phyloP scores from a whole-genome alignment of 768 basidiomycete genomes.

The Serendipita sp. region DNA sequence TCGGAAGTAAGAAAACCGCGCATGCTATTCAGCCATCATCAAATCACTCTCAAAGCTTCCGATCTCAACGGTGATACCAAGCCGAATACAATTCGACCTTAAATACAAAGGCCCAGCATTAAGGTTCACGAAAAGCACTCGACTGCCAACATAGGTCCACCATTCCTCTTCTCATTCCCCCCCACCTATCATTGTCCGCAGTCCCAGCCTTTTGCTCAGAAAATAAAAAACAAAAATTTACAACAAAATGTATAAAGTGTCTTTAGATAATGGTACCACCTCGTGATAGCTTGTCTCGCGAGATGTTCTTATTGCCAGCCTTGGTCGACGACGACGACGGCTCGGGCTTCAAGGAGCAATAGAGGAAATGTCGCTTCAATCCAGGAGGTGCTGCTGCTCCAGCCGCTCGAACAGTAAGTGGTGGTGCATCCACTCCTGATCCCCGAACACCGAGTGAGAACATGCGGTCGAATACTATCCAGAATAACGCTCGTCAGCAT shows the following conservation, averaged over 20 bases:
- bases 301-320: background rate
- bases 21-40: too few species aligned
- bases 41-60: background rate
- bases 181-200: background rate
- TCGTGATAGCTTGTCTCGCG: background rate
- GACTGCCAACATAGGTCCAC: background rate
- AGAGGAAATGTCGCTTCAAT: slow-evolving; percentile 71
- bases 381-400: slow-evolving; percentile 44
- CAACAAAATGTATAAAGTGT: background rate
- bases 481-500: background rate
- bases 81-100: background rate
- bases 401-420: slow-evolving; percentile 45
- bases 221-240: background rate
- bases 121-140: slow-evolving; percentile 1
- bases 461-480: slow-evolving; percentile 72
- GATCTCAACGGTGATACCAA: background rate
- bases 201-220: background rate
- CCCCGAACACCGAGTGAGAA: slow-evolving; percentile 74
- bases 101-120: background rate
- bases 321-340: slow-evolving; percentile 18
- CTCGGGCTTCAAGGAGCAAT: slow-evolving; percentile 59
- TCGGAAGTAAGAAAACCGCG: too few species aligned
- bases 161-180: background rate
- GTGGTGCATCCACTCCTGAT: slow-evolving; percentile 44
- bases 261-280: background rate